Base-by-base conservation (phyloP, 1,284 basidiomycete genomes). In the Hymenochaete sp. region DNA sequence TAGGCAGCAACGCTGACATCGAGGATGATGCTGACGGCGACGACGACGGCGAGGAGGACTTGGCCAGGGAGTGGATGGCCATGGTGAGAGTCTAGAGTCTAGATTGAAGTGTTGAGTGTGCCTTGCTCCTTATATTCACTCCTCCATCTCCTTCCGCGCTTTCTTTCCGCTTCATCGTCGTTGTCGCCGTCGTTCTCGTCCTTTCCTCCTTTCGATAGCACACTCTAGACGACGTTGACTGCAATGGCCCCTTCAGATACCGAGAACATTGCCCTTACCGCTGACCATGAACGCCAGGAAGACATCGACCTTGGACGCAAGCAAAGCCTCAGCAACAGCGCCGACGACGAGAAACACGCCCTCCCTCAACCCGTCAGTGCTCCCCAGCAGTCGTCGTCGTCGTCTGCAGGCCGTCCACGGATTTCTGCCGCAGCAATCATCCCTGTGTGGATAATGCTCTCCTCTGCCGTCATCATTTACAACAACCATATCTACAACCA, bases 401-500 rank as follows among this genome's bases (percentile, higher is more conserved):
- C 73, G 3, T 52, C 66, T 5, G 40, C 55, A 2, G 55, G 72
- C 2, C 72, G 66, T 45, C 13, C 32, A n/a, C 73, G 74, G 55
- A 57, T 64, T 18, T 73, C 81, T 7, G 70, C 83, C 0, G 62
- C 77, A 1, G 67, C 75, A 45, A 87, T 91, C 57, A 88, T 91
- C 46, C 84, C 84, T 22, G 65, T 92, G 48, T 93, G 91, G 93
- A 98, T 98, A 61, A 68, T 79, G 11, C 83, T 96, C 57, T 88
- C 82, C 51, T 90, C 90, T 32, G 66, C 79, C 8, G 93, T 98
- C 59, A 98, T 98, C 67, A 82, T 97, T 47, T 97, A 97, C 79
- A 98, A 98, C 77, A 93, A 93, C 65, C 86, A 87, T 60, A 68
- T 96, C 61, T 93, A 92, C 68, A 82, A 84, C 62, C 76, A 73